These are phyloP conservation scores for Dothideomycetes sp. DNA, from an alignment of 2,329 filamentous ascomycete genomes.

Conservation along the genomic window DNA sequence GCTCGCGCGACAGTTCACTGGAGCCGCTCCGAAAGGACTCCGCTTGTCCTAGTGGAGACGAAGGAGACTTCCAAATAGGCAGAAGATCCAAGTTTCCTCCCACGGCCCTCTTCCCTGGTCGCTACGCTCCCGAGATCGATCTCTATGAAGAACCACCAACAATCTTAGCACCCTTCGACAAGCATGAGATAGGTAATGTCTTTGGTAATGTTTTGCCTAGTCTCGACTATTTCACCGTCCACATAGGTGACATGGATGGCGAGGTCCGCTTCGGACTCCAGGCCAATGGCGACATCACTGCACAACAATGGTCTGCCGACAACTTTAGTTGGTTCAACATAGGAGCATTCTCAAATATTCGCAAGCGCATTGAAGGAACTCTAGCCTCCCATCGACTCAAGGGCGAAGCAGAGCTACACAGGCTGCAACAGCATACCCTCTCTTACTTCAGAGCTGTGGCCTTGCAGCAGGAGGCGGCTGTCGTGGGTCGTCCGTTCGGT, in stretches of 20 bases:
- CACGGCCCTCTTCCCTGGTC: conserved; percentile 14
- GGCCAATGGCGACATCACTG: conserved; percentile 39
- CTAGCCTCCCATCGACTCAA: conserved; percentile 33
- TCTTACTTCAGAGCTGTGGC: conserved; percentile 35
- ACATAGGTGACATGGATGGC: conserved; percentile 29
- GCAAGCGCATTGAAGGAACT: conserved; percentile 35
- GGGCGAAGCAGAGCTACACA: conserved; percentile 26
- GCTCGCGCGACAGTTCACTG: conserved; percentile 16
- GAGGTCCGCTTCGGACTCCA: conserved; percentile 39
- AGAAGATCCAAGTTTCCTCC: conserved; percentile 16
- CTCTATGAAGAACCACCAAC: conserved; percentile 22
- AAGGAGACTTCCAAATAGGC: conserved; percentile 23
- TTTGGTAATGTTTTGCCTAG: conserved; percentile 36
- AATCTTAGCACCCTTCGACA: conserved; percentile 23
- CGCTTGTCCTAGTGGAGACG: not conserved
- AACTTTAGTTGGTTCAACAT: conserved; percentile 38
- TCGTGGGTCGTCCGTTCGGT: conserved; percentile 24
- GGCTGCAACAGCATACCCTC: conserved; percentile 29
- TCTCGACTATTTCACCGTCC: conserved; percentile 29
- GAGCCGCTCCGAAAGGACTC: not conserved
- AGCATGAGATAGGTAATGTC: conserved; percentile 27
- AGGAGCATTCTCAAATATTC: conserved; percentile 34
- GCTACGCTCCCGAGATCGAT: conserved; percentile 22
- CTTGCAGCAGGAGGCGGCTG: conserved; percentile 29
- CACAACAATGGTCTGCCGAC: conserved; percentile 36